phyloP scores from a whole-genome alignment of 1,284 basidiomycete genomes.

The Ustilago hordei region DNA sequence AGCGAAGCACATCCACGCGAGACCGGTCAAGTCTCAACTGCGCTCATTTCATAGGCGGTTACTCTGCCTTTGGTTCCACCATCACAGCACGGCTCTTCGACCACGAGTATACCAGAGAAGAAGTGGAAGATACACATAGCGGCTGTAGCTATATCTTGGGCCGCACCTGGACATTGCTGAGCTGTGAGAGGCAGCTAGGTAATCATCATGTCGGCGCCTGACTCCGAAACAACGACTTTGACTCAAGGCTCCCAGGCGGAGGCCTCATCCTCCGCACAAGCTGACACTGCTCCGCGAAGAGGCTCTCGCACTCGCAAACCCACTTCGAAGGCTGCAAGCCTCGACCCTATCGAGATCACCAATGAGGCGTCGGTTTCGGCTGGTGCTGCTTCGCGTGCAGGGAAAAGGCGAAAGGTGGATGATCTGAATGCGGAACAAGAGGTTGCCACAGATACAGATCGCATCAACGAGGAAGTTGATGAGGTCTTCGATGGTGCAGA shows the following conservation, averaged over 20 bases:
- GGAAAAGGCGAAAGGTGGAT: conserved; percentile 34
- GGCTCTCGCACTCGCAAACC: conserved; percentile 35
- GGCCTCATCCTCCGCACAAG: conserved; percentile 2
- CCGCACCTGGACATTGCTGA: conserved; percentile 1
- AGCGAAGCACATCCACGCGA: conserved; percentile 9
- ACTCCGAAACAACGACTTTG: conserved; percentile 1
- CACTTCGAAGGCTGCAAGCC: conserved; percentile 34
- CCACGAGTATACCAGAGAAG: not conserved
- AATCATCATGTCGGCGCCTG: conserved; percentile 19
- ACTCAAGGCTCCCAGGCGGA: conserved; percentile 13
- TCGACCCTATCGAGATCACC: conserved; percentile 17
- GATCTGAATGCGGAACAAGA: conserved; percentile 18
- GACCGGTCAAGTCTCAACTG: not conserved
- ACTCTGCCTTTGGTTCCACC: not conserved
- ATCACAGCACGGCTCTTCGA: conserved; percentile 11
- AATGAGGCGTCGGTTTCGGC: conserved; percentile 3
- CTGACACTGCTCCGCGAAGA: conserved; percentile 21
- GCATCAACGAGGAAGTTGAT: conserved; percentile 24
- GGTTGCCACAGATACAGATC: conserved; percentile 5
- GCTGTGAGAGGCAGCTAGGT: conserved; percentile 5
- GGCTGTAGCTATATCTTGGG: conserved; percentile 7
- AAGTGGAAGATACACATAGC: not conserved
- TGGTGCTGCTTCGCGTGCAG: conserved; percentile 8
- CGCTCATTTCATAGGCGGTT: not conserved
- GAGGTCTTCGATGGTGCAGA: conserved; percentile 31